Conservation (phyloP, 768 basidiomycete species). For the Pholiota microspora region DNA sequence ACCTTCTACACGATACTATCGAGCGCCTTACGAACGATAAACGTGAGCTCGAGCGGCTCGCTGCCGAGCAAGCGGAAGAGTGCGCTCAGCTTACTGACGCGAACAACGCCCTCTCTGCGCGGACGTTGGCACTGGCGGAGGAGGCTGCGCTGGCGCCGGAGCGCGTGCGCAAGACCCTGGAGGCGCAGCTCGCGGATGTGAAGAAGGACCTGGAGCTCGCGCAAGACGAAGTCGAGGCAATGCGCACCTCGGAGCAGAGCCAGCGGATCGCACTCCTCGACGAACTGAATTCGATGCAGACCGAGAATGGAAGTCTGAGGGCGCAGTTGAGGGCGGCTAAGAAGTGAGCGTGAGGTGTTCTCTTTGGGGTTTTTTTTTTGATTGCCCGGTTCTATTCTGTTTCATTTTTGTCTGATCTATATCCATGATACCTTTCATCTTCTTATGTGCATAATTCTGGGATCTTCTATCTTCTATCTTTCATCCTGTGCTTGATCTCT, state of each 20-base stretch:
- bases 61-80: slow-evolving; percentile 73
- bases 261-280: slow-evolving; percentile 86
- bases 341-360: slow-evolving; percentile 27
- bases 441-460: not conserved
- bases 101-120: slow-evolving; percentile 75
- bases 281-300: slow-evolving; percentile 82
- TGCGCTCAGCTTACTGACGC: slow-evolving; percentile 72
- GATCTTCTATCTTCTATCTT: slow-evolving; percentile 2
- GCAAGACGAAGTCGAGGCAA: slow-evolving; percentile 65
- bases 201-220: slow-evolving; percentile 61
- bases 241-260: slow-evolving; percentile 70
- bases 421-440: not conserved
- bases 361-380: slow-evolving; percentile 1
- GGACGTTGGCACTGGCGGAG: slow-evolving; percentile 67
- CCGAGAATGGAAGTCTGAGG: slow-evolving; percentile 69
- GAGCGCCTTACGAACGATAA: slow-evolving; percentile 64
- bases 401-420: not conserved
- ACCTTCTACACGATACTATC: slow-evolving; percentile 55
- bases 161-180: slow-evolving; percentile 60
- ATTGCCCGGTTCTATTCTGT: not conserved
- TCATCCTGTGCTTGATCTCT: slow-evolving; percentile 4
- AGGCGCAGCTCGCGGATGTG: slow-evolving; percentile 59
- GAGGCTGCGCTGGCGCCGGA: slow-evolving; percentile 60
- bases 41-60: slow-evolving; percentile 62
- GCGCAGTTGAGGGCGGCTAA: slow-evolving; percentile 68